phyloP scores from a whole-genome alignment of 2,329 filamentous ascomycete genomes.

The Tolypocladium paradoxum region DNA sequence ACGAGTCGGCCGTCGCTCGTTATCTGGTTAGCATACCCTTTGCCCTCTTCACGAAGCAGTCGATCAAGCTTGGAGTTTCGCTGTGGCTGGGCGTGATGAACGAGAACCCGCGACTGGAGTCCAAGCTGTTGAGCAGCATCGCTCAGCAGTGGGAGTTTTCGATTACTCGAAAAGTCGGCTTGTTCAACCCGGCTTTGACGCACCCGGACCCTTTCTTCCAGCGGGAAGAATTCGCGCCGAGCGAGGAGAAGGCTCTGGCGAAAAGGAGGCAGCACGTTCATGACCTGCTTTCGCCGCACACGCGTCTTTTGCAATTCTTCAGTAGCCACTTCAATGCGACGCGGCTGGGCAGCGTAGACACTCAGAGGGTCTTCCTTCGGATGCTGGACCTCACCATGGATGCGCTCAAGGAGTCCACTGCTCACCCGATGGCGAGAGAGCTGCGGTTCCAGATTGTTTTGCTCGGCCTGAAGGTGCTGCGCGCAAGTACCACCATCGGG shows the following conservation, averaged over 20 bases:
- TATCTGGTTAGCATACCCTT: constrained; percentile 91
- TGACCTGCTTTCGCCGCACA: constrained; percentile 76
- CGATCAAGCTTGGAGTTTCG: constrained; percentile 89
- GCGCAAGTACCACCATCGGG: constrained; percentile 57
- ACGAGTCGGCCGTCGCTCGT: constrained; percentile 70
- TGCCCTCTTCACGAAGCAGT: constrained; percentile 83
- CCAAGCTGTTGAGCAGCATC: constrained; percentile 76
- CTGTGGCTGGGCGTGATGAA: constrained; percentile 96
- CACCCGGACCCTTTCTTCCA: constrained; percentile 83
- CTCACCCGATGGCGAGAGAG: constrained; percentile 82
- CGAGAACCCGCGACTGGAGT: constrained; percentile 81
- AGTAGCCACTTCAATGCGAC: constrained; percentile 92
- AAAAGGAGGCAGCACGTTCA: constrained; percentile 71
- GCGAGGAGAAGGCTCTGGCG: constrained; percentile 63
- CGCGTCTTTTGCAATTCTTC: constrained; percentile 77
- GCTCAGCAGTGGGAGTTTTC: constrained; percentile 85
- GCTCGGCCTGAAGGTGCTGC: constrained; percentile 69
- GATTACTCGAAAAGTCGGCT: constrained; percentile 63
- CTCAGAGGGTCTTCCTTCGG: constrained; percentile 71
- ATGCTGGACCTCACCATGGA: constrained; percentile 70
- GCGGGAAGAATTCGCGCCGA: constrained; percentile 87
- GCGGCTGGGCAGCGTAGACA: constrained; percentile 71
- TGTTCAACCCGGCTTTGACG: constrained; percentile 66
- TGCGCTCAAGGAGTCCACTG: constrained; percentile 57
- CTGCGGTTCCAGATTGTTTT: constrained; percentile 82